Evolutionary conservation across 495 filamentous ascomycete genomes (phyloP).

Genomic region (Podospora pseudocomata): DNA sequence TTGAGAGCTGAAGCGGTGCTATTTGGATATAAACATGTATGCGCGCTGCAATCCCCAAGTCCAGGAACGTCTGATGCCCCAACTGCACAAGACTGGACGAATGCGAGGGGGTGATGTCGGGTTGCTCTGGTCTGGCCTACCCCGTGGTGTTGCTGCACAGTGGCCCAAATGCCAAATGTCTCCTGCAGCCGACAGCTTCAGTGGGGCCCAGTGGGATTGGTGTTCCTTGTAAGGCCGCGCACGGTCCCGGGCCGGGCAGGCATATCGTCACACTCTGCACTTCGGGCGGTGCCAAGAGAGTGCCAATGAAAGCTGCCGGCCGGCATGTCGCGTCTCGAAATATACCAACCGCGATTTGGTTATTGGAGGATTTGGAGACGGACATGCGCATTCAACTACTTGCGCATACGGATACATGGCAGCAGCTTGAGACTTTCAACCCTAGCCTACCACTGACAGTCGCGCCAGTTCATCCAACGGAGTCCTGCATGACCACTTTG

Average conservation of each 20-base stretch:
- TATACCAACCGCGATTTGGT: not conserved
- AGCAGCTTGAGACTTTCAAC: not conserved
- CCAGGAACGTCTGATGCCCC: not conserved
- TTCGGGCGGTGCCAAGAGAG: not conserved
- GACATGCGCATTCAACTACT: not conserved
- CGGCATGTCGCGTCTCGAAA: not conserved
- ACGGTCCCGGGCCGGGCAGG: too few relatives aligned
- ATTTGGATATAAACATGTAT: not conserved
- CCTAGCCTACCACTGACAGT: not conserved
- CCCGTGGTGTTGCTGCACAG: not conserved
- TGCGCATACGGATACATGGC: too few relatives aligned
- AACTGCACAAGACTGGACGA: not conserved
- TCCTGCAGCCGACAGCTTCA: not conserved
- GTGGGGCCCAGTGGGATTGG: not conserved
- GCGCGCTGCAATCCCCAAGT: not conserved
- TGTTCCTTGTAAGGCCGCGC: not conserved
- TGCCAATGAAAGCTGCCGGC: not conserved
- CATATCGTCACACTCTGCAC: too few relatives aligned
- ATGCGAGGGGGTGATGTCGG: not conserved
- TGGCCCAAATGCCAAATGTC: not conserved
- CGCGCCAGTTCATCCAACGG: not conserved
- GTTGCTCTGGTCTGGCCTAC: not conserved
- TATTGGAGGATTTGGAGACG: not conserved
- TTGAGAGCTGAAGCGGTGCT: too few relatives aligned
- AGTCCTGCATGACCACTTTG: not conserved